Percentiles rank a stretch among this genome's conserved stretches.
These are phyloP conservation scores for sunflower (Helianthus annuus) DNA, from an alignment of 129 eudicot species.

Conservation along the genomic window HanXRQr2.0-SUNRISE NC_035439.2:25872089-25872588, in stretches of 20 bases:
- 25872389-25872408: neutral
- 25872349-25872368: conserved; percentile 17
- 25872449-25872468: neutral
- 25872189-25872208: conserved; percentile 91
- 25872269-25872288: neutral
- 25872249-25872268: neutral
- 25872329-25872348: neutral
- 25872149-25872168: conserved; percentile 26
- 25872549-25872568: too few species aligned
- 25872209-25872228: conserved; percentile 58
- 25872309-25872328: conserved; percentile 19
- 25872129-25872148: neutral
- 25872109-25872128: neutral
- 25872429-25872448: neutral
- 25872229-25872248: conserved; percentile 26
- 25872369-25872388: conserved; percentile 16
- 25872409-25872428: neutral
- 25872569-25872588: too few species aligned
- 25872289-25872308: conserved; percentile 10
- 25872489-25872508: neutral
- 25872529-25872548: neutral
- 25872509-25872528: neutral
- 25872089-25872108: neutral
- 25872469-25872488: neutral
- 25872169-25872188: conserved; percentile 86